Base-by-base conservation (phyloP, 2,329 filamentous ascomycete species). In the Talaromyces funiculosus region DNA sequence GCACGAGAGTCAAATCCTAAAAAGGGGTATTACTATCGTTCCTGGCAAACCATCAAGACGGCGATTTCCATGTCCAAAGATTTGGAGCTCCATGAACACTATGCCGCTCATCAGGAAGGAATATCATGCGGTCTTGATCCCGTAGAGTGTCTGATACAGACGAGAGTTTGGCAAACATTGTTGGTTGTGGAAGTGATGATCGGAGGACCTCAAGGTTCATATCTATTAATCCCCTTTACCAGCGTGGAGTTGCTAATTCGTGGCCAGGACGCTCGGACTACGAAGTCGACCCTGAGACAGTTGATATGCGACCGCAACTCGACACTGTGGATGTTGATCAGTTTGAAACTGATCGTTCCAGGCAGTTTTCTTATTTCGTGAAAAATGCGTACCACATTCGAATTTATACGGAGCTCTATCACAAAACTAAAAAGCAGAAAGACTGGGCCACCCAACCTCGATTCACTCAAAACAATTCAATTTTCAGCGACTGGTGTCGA, bases 1-100 rank as follows among this genome's bases (percentile, higher is more conserved):
- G 94, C 93, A 1, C 85, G 92, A 64, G 93, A 97, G 74, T 89
- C 90, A n/a, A 86, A 89, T 8, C 92, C 93, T 0, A 96, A 96
- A 71, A 86, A 90, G 62, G 94, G 94, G 1, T 97, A 97, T 72
- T 97, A 94, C 74, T 97, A 94, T 75, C 87, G 93, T 38, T 97
- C 94, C 0, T 97, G 94, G 93, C 96, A 97, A 86, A 90, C 90
- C 4, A 86, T 96, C 20, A 93, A 96, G 57, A 90, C 92, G 63
- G 91, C 93, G 64, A 88, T 96, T 7, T 88, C 92, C 51, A 96
- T 97, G 90, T 91, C 86, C 26, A 94, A 95, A 69, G 93, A 97
- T 71, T 80, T 97, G 33, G 90, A 92, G 20, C 79, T 97, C 5
- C 87, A 97, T 70, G 91, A 96, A 65, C 93, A 97, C 75, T 86